These are phyloP conservation scores for Nicotiana noctiflora DNA, from an alignment of 257 asterid genomes.

Conservation along the genomic window DNA sequence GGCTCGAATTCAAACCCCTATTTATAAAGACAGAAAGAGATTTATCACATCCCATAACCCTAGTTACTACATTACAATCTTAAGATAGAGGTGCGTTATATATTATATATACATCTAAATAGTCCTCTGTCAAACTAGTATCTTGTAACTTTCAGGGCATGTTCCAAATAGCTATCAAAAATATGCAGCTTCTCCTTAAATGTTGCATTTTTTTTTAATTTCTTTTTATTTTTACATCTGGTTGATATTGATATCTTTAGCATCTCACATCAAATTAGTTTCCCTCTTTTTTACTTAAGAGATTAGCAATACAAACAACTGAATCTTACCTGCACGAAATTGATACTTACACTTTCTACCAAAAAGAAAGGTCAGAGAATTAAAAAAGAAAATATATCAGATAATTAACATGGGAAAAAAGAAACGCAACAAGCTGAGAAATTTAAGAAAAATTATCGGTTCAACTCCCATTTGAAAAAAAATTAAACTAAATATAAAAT, in stretches of 20 bases:
- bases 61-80: no score
- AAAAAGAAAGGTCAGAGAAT: background rate
- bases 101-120: background rate
- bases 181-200: slow-evolving; percentile 10
- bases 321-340: slow-evolving; percentile 6
- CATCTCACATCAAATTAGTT: slow-evolving; percentile 12
- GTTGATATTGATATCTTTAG: slow-evolving; percentile 10
- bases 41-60: no score
- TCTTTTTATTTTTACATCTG: background rate
- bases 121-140: slow-evolving; percentile 8
- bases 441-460: background rate
- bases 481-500: background rate
- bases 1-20: no score
- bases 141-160: slow-evolving; percentile 5
- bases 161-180: slow-evolving; percentile 12
- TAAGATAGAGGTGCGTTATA: background rate
- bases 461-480: background rate
- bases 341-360: slow-evolving; percentile 2
- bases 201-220: background rate
- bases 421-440: background rate
- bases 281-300: slow-evolving; percentile 7
- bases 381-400: background rate
- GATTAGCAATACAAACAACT: background rate
- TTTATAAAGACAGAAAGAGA: no score
- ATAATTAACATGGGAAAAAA: background rate